phyloP scores from a whole-genome alignment of 2,329 filamentous ascomycete species.

The Neobulgaria alba region DNA sequence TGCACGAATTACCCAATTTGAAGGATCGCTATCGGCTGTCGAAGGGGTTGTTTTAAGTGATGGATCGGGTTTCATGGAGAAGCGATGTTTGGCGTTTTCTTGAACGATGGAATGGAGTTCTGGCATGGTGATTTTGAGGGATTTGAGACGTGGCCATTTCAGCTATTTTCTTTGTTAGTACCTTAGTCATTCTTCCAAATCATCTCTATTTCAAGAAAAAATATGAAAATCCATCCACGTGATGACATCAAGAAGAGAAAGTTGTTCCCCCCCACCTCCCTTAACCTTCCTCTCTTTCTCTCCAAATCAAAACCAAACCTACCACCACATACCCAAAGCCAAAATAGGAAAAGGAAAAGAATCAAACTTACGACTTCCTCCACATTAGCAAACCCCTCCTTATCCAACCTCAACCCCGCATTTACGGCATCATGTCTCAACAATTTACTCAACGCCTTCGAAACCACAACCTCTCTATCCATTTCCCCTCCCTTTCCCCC shows the following conservation, averaged over 20 bases:
- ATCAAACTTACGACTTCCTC: conserved; percentile 46
- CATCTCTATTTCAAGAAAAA: neutral
- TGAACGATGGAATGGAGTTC: conserved; percentile 65
- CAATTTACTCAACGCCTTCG: conserved; percentile 29
- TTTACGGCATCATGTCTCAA: conserved; percentile 33
- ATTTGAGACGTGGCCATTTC: conserved; percentile 42
- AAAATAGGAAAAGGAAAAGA: neutral
- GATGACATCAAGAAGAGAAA: conserved; percentile 1
- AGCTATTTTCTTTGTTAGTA: conserved; percentile 17
- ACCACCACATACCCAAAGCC: no score
- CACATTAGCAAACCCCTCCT: conserved; percentile 49
- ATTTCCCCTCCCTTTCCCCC: conserved; percentile 14
- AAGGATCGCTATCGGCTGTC: conserved; percentile 37
- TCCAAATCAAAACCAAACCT: conserved; percentile 1
- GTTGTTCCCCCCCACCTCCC: no score
- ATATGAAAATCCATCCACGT: conserved; percentile 1
- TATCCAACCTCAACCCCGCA: conserved; percentile 48
- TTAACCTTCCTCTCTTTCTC: no score
- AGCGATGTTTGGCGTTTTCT: conserved; percentile 84
- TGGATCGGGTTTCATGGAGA: conserved; percentile 58
- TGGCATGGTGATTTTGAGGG: conserved; percentile 62
- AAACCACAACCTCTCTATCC: conserved; percentile 24
- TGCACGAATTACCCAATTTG: conserved; percentile 79
- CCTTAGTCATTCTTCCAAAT: neutral
- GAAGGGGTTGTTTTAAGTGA: conserved; percentile 13